These are phyloP conservation scores for Combretum micranthum DNA, from an alignment of 345 rosid genomes.

Conservation along the genomic window DNA sequence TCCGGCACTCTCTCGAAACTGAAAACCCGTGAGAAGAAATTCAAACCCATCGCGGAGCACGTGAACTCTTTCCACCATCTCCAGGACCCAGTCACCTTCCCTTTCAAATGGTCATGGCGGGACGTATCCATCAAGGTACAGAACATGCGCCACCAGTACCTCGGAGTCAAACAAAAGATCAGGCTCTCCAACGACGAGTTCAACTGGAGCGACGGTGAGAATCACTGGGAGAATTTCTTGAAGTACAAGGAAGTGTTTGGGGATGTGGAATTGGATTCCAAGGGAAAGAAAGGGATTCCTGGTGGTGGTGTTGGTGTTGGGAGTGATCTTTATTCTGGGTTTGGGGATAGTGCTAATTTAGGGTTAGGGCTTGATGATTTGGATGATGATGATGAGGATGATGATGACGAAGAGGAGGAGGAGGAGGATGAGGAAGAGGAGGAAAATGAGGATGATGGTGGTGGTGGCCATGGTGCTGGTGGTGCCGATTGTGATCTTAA, in stretches of 20 bases:
- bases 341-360: slow-evolving; percentile 35
- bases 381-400: slow-evolving; percentile 31
- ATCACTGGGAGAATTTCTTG: slow-evolving; percentile 73
- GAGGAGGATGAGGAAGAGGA: slow-evolving; percentile 19
- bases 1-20: slow-evolving; percentile 59
- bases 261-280: slow-evolving; percentile 63
- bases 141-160: slow-evolving; percentile 80
- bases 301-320: slow-evolving; percentile 19
- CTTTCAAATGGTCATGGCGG: slow-evolving; percentile 81
- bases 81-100: slow-evolving; percentile 48
- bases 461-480: slow-evolving; percentile 7
- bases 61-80: slow-evolving; percentile 58
- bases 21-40: slow-evolving; percentile 75
- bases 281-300: slow-evolving; percentile 33
- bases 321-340: slow-evolving; percentile 18
- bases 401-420: slow-evolving; percentile 22
- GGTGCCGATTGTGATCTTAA: too few relatives aligned
- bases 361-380: slow-evolving; percentile 47
- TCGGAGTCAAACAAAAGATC: slow-evolving; percentile 86
- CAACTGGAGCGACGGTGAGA: slow-evolving; percentile 67
- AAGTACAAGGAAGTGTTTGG: slow-evolving; percentile 73
- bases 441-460: slow-evolving; percentile 11
- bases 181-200: slow-evolving; percentile 40
- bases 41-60: slow-evolving; percentile 67
- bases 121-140: slow-evolving; percentile 76